Percentiles rank a stretch among this genome's conserved stretches.
Evolutionary conservation across 805 yeast genomes (phyloP).

Genomic region (Pichia sporocuriosa): DNA sequence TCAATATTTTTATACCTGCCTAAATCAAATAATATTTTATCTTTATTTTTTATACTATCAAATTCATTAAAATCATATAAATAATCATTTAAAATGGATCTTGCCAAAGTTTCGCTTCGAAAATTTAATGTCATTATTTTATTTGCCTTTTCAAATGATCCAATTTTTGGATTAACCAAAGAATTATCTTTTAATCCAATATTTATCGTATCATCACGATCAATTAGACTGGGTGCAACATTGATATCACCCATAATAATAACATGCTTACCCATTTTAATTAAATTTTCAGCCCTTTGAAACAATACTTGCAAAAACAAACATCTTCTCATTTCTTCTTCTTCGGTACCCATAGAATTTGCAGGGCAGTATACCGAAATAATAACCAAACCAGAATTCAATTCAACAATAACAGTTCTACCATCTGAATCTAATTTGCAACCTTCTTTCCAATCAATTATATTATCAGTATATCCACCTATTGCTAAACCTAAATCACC

Average conservation of each 20-base stretch:
- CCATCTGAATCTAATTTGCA: conserved; percentile 77
- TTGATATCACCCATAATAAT: conserved; percentile 87
- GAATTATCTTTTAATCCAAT: conserved; percentile 35
- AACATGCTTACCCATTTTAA: conserved; percentile 55
- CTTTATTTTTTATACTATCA: conserved; percentile 25
- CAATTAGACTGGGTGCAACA: conserved; percentile 72
- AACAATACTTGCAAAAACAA: conserved; percentile 55
- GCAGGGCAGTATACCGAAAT: conserved; percentile 87
- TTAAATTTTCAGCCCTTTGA: conserved; percentile 51
- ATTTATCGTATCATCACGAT: conserved; percentile 65
- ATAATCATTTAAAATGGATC: conserved; percentile 42
- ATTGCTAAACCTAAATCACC: conserved; percentile 32
- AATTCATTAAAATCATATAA: conserved; percentile 24
- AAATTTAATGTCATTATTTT: conserved; percentile 28
- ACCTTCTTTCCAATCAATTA: conserved; percentile 29
- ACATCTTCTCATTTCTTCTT: conserved; percentile 53
- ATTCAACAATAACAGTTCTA: conserved; percentile 67
- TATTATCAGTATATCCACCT: conserved; percentile 60
- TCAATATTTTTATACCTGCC: conserved; percentile 52
- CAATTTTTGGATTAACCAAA: conserved; percentile 20
- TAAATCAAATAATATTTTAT: conserved; percentile 49
- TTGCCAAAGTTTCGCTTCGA: conserved; percentile 34
- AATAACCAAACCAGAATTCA: conserved; percentile 54
- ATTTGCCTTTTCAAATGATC: conserved; percentile 33
- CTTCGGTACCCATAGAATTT: conserved; percentile 64